phyloP scores from a whole-genome alignment of 2,329 filamentous ascomycete genomes.

The Hypoxylon sp. region DNA sequence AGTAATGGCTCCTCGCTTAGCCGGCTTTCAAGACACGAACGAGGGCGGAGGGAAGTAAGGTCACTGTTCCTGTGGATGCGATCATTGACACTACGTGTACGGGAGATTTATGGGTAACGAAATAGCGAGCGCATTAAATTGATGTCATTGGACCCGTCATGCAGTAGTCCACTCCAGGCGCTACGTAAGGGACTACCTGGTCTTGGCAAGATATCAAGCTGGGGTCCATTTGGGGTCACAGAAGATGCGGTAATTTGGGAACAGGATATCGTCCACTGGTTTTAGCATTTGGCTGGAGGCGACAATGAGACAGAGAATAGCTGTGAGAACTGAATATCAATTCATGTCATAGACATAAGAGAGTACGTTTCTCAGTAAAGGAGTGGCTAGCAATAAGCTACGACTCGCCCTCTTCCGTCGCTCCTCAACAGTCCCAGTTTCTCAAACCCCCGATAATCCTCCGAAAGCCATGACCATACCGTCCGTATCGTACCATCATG shows the following conservation, averaged over 20 bases:
- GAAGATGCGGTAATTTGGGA: neutral
- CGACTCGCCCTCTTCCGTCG: constrained; percentile 4
- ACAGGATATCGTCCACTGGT: neutral
- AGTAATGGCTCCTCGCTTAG: neutral
- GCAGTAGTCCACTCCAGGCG: constrained; percentile 17
- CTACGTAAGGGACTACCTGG: constrained; percentile 5
- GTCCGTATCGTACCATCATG: constrained; percentile 6
- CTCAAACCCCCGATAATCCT: constrained; percentile 13
- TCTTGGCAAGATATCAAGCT: constrained; percentile 9
- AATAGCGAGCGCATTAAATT: constrained; percentile 20
- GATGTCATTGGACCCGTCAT: constrained; percentile 19
- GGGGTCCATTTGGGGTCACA: neutral
- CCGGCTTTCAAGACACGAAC: neutral
- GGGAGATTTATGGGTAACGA: neutral
- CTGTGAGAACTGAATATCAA: neutral
- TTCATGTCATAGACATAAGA: constrained; percentile 5
- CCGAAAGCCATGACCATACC: constrained; percentile 11
- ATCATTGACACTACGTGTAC: neutral
- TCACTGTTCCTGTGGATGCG: neutral
- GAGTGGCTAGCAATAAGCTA: constrained; percentile 32
- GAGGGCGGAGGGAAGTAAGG: neutral
- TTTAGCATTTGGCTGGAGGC: too few species aligned
- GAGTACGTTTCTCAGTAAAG: constrained; percentile 19
- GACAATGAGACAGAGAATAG: neutral
- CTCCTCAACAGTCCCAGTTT: constrained; percentile 2